phyloP scores from a whole-genome alignment of 1,284 basidiomycete genomes.

The Leccinum idahoense region DNA sequence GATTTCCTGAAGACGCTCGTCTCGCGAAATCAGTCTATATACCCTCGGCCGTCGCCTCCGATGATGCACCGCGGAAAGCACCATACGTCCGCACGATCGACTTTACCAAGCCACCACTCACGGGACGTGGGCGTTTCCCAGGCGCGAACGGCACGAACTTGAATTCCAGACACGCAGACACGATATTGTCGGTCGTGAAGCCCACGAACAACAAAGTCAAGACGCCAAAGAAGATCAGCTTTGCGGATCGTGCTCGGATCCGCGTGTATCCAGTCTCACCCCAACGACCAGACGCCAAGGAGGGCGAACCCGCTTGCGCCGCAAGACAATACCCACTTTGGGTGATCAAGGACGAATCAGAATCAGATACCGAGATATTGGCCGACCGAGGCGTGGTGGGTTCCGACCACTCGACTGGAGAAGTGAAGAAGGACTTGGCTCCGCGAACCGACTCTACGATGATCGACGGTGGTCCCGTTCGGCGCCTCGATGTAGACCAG shows the following conservation, averaged over 20 bases:
- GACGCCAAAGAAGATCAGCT: constrained; percentile 27
- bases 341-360: background rate
- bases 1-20: background rate
- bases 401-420: background rate
- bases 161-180: background rate
- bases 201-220: constrained; percentile 11
- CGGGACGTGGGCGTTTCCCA: constrained; percentile 13
- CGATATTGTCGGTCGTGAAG: constrained; percentile 10
- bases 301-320: background rate
- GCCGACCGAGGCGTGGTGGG: background rate
- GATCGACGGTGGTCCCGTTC: background rate
- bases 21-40: background rate
- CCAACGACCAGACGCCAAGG: constrained; percentile 3
- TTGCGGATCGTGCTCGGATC: constrained; percentile 24
- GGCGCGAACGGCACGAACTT: background rate
- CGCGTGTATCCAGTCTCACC: constrained; percentile 23
- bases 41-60: background rate
- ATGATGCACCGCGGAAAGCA: background rate
- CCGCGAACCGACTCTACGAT: background rate
- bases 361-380: background rate
- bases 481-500: background rate
- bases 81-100: constrained; percentile 22
- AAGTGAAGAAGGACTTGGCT: constrained; percentile 1
- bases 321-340: background rate
- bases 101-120: constrained; percentile 21